Evolutionary conservation across 2,329 filamentous ascomycete species (phyloP).

Genomic region (Trichoderma breve): DNA sequence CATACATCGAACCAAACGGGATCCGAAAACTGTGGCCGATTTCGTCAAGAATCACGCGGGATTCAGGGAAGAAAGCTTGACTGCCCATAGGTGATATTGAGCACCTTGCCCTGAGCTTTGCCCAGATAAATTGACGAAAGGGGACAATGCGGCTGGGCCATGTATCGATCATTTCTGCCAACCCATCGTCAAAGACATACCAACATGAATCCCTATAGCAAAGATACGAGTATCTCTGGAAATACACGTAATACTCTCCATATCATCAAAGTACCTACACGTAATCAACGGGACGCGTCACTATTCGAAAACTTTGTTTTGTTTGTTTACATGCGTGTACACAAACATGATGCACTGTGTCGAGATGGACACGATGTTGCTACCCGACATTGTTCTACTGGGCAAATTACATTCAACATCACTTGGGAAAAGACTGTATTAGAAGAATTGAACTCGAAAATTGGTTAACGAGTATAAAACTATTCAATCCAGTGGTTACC

Average conservation of each 20-base stretch:
- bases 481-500: neutral
- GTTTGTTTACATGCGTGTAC: neutral
- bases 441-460: neutral
- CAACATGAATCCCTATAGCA: neutral
- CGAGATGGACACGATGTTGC: neutral
- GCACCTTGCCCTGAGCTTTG: neutral
- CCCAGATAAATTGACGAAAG: neutral
- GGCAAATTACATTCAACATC: neutral
- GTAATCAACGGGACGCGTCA: neutral
- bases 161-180: neutral
- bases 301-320: neutral
- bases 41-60: neutral
- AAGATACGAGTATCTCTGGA: neutral
- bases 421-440: neutral
- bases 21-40: neutral
- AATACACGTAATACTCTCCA: neutral
- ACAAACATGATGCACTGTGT: neutral
- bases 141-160: neutral
- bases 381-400: neutral
- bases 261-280: too few species aligned
- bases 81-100: neutral
- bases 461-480: neutral
- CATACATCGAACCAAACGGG: neutral
- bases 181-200: neutral
- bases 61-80: neutral